phyloP scores from a whole-genome alignment of 768 basidiomycete species.

The Suillus lakei region DNA sequence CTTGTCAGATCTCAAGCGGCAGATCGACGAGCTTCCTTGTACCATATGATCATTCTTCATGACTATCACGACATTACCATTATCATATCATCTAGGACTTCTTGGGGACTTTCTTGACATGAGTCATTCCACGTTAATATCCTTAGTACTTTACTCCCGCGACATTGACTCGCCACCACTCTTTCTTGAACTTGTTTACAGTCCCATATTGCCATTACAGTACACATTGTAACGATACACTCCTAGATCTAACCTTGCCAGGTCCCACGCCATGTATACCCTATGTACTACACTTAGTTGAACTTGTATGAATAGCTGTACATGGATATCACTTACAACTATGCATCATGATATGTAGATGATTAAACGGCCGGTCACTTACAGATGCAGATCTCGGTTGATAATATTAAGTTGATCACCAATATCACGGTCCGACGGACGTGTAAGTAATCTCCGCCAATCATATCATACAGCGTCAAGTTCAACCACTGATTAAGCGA shows the following conservation, averaged over 20 bases:
- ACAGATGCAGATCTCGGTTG: no score
- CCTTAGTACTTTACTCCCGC: background rate
- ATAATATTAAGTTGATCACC: no score
- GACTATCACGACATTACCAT: background rate
- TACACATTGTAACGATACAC: background rate
- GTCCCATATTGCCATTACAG: background rate
- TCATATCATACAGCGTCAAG: no score
- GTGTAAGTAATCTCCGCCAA: no score
- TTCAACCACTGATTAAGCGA: no score
- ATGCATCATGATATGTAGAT: no score
- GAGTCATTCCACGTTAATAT: background rate
- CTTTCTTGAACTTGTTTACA: no score
- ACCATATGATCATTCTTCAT: slow-evolving; percentile 38
- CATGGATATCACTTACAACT: no score
- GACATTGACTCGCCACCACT: background rate
- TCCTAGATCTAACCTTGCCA: background rate
- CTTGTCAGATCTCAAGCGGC: slow-evolving; percentile 55
- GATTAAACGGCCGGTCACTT: background rate
- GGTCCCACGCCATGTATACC: background rate
- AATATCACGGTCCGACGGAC: no score
- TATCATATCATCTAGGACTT: background rate
- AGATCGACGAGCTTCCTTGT: slow-evolving; percentile 57
- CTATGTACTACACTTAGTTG: background rate
- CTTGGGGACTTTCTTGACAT: background rate
- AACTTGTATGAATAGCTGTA: background rate